Evolutionary conservation across 805 yeast genomes (phyloP), one percentile per base, ranked within the genome.

Genomic region (Maudiozyma pseudohumilis): DNA sequence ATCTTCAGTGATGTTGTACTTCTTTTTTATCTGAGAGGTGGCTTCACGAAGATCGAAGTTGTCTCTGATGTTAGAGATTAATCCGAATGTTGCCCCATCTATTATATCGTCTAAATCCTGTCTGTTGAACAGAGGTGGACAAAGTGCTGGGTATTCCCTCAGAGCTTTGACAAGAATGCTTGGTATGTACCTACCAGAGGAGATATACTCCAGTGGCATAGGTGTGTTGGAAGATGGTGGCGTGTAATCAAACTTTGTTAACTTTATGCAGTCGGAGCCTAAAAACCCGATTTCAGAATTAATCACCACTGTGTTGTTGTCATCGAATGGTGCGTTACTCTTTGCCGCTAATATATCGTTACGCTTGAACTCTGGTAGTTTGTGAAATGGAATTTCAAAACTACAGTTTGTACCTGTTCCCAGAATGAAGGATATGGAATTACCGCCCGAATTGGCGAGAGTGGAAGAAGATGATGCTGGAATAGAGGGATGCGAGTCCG

Each of bases 371-470:
- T 26, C 24, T 1, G 58, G 57, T 29, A 53, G 29, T 11, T 19
- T 9, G 4, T 34, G 24, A 6, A 33, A 38, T 15, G 53, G 50
- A n/a, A 55, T 20, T 22, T 52, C 55, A 47, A 59, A 74, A 62
- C 57, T 74, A 25, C 74, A 54, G 47, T 80, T 80, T 37, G 74
- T 55, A 1, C 88, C 88, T 3, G 88, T 80, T 1, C 88, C 87
- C 35, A 79, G 55, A 3, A 80, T 81, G 45, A 80, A 45, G 0
- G 82, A 80, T 32, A 78, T 47, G 2, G 42, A 38, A 38, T 68
- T 65, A 13, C n/a, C 26, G 16, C 31, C 19, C 12, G 22, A 22
- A 11, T 29, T 26, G 10, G 16, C 34, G 8, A 31, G 16, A 13
- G 20, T 21, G 15, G 21, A 15, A 4, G 34, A 31, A 10, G 34